Percentiles rank a stretch among this genome's conserved stretches.
phyloP scores from a whole-genome alignment of 345 rosid species.

The Euclidium syriacum region DNA sequence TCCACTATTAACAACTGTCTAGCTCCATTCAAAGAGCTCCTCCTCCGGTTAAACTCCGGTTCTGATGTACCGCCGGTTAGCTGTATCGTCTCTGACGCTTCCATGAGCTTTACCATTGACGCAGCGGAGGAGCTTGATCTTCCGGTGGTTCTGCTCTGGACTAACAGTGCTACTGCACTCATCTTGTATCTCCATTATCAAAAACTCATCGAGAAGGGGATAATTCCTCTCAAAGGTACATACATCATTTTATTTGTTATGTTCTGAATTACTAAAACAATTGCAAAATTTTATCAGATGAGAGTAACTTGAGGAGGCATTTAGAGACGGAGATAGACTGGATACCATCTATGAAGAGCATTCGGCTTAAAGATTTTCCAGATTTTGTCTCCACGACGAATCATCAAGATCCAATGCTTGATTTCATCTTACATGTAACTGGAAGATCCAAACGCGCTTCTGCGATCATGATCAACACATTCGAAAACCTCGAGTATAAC shows the following conservation, averaged over 20 bases:
- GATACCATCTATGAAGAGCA: slow-evolving; percentile 42
- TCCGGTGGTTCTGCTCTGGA: slow-evolving; percentile 31
- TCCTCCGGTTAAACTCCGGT: slow-evolving; percentile 22
- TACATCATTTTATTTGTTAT: not conserved
- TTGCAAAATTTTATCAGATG: slow-evolving; percentile 25
- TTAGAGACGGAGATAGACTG: slow-evolving; percentile 38
- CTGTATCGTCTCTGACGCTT: slow-evolving; percentile 35
- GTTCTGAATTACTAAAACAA: not conserved
- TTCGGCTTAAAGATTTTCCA: slow-evolving; percentile 45
- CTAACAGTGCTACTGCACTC: slow-evolving; percentile 24
- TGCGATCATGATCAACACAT: slow-evolving; percentile 40
- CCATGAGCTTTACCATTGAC: slow-evolving; percentile 27
- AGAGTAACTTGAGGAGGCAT: slow-evolving; percentile 19
- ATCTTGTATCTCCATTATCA: slow-evolving; percentile 14
- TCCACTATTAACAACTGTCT: slow-evolving; percentile 15
- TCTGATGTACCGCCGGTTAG: slow-evolving; percentile 29
- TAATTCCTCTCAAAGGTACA: slow-evolving; percentile 36
- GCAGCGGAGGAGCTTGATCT: slow-evolving; percentile 28
- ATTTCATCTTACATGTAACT: slow-evolving; percentile 6
- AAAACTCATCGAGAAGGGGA: slow-evolving; percentile 23
- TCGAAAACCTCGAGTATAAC: slow-evolving; percentile 31
- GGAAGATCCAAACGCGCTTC: slow-evolving; percentile 28
- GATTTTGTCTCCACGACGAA: slow-evolving; percentile 34
- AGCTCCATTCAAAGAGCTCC: slow-evolving; percentile 3
- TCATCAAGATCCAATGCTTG: slow-evolving; percentile 32